Percentiles rank a stretch among this genome's conserved stretches.
These are phyloP conservation scores for Batkoa obscura DNA, from an alignment of 371 early-diverging fungal genomes.

Conservation along the genomic window DNA sequence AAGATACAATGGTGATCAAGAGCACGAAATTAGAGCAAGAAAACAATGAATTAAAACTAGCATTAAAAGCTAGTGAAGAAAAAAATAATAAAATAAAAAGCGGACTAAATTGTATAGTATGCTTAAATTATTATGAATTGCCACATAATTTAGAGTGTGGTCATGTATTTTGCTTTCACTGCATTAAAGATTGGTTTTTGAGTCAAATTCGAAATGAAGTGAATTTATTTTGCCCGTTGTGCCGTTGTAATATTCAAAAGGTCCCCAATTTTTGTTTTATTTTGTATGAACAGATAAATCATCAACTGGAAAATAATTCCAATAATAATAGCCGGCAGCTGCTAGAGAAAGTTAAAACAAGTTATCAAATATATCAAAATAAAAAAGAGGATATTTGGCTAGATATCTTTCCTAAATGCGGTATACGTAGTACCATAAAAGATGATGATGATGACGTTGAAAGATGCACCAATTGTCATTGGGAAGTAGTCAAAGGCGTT, in stretches of 20 bases:
- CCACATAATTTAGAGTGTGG: constrained; percentile 1
- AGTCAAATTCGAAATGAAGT: background rate
- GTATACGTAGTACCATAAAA: background rate
- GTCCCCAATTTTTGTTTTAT: background rate
- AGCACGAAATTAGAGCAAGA: too few species aligned
- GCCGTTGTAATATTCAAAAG: background rate
- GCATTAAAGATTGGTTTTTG: background rate
- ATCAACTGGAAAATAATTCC: background rate
- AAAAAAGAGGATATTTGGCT: background rate
- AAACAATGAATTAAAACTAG: too few species aligned
- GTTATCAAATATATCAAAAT: background rate
- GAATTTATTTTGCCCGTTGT: background rate
- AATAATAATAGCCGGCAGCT: background rate
- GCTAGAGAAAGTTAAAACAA: background rate
- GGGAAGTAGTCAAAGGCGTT: background rate
- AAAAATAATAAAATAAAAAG: background rate
- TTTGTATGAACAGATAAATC: background rate
- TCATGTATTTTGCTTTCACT: background rate
- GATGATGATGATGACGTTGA: constrained; percentile 1
- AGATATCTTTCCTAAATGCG: background rate
- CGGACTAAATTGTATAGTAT: background rate
- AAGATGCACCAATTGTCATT: background rate
- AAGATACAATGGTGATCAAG: too few species aligned
- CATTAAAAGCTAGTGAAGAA: background rate
- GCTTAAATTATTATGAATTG: background rate